Evolutionary conservation across 2,329 filamentous ascomycete genomes (phyloP).

Genomic region (Pyrenochaeta sp.): DNA sequence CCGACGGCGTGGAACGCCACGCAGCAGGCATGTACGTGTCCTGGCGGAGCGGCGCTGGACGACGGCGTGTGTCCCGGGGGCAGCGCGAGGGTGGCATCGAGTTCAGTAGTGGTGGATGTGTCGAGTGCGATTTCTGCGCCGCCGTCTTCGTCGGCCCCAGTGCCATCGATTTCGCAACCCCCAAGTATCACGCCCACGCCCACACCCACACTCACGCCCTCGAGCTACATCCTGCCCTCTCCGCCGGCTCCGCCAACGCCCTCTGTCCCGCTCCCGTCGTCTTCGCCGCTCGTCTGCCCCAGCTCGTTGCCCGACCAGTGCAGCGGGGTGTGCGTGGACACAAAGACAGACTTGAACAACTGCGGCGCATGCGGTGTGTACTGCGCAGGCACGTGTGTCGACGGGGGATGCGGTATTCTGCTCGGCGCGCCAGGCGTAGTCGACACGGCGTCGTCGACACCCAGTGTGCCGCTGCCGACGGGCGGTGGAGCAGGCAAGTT

Average conservation of each 20-base stretch:
- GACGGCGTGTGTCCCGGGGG: not conserved
- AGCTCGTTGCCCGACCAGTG: slow-evolving; percentile 1
- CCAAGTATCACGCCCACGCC: not conserved
- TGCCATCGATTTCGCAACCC: not conserved
- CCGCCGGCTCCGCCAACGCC: not conserved
- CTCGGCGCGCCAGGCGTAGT: not conserved
- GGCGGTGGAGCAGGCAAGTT: not conserved
- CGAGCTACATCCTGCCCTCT: not conserved
- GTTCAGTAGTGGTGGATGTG: not conserved
- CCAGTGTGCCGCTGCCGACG: not conserved
- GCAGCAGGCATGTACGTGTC: not conserved
- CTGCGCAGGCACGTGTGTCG: not conserved
- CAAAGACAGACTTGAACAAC: not conserved
- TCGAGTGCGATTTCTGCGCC: not conserved
- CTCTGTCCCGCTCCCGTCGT: not conserved
- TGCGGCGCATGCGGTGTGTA: slow-evolving; percentile 2
- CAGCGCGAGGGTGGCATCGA: not conserved
- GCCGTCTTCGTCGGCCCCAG: not conserved
- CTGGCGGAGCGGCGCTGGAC: not conserved
- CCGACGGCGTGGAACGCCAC: not conserved
- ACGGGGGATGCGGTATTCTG: not conserved
- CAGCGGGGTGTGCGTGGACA: not conserved
- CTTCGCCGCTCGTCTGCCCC: not conserved
- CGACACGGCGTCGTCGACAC: not conserved
- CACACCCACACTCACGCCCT: not conserved